These are phyloP conservation scores for Allodekkera sacchari DNA, from an alignment of 805 yeast species.

Conservation along the genomic window DNA sequence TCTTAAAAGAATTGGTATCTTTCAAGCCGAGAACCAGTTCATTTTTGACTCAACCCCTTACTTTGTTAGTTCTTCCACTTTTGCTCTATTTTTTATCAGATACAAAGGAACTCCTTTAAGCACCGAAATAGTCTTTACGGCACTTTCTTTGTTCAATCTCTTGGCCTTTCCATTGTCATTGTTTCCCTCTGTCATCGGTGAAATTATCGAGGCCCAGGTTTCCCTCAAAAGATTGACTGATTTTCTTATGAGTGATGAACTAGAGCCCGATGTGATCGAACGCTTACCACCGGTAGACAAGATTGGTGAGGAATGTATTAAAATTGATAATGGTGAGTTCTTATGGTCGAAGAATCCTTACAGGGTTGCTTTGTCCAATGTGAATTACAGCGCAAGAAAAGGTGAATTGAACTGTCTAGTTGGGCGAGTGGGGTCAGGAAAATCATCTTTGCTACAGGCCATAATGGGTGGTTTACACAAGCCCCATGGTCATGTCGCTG, in stretches of 20 bases:
- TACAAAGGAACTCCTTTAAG: constrained; percentile 52
- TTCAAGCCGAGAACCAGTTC: constrained; percentile 58
- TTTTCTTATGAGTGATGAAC: constrained; percentile 65
- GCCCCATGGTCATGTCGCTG: constrained; percentile 58
- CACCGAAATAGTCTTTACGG: constrained; percentile 85
- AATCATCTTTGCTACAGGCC: constrained; percentile 71
- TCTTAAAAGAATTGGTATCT: constrained; percentile 60
- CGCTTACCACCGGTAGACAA: constrained; percentile 36
- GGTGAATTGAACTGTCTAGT: constrained; percentile 79
- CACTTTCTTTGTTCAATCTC: constrained; percentile 76
- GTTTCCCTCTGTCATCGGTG: constrained; percentile 78
- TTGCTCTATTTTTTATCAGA: constrained; percentile 62
- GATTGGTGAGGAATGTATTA: constrained; percentile 59
- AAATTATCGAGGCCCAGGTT: constrained; percentile 78
- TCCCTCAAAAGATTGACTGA: constrained; percentile 63
- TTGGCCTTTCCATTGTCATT: constrained; percentile 83
- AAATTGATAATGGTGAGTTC: constrained; percentile 58
- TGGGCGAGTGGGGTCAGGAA: constrained; percentile 86
- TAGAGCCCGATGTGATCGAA: constrained; percentile 56
- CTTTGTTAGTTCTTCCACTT: constrained; percentile 78
- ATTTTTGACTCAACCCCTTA: constrained; percentile 81
- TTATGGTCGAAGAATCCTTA: constrained; percentile 67
- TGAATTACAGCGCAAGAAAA: constrained; percentile 54
- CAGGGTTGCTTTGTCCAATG: constrained; percentile 54
- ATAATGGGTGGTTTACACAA: constrained; percentile 74